Conservation (phyloP, 2,329 filamentous ascomycete species). For the Paracorniculantispora psalliotae region DNA sequence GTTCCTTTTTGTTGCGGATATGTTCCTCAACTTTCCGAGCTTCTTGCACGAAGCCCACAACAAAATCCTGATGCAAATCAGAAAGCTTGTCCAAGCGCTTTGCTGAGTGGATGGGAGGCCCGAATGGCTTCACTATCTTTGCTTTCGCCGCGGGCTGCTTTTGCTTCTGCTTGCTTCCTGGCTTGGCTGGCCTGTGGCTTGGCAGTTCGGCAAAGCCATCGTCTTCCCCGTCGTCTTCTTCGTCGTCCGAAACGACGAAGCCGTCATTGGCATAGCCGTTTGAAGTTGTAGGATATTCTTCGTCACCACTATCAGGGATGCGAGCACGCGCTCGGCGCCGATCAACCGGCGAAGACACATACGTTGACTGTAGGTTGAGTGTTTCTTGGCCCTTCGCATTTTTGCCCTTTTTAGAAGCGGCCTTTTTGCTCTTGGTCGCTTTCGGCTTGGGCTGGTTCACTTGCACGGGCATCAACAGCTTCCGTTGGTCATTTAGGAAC, state of each 20-base stretch:
- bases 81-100: slow-evolving; percentile 48
- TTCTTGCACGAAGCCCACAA: slow-evolving; percentile 60
- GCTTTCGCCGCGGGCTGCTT: slow-evolving; percentile 1
- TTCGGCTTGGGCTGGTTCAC: slow-evolving; percentile 16
- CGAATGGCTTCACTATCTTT: slow-evolving; percentile 31
- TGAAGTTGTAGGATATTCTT: slow-evolving; percentile 34
- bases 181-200: slow-evolving; percentile 32
- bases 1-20: slow-evolving; percentile 53
- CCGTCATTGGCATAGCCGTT: slow-evolving; percentile 45
- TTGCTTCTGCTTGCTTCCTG: slow-evolving; percentile 21
- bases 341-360: slow-evolving; percentile 50
- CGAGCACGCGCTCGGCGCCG: slow-evolving; percentile 26
- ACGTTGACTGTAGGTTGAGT: slow-evolving; percentile 39
- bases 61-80: slow-evolving; percentile 56
- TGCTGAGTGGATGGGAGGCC: slow-evolving; percentile 56
- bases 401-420: slow-evolving; percentile 25
- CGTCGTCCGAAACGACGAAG: slow-evolving; percentile 43
- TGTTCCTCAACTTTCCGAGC: slow-evolving; percentile 57
- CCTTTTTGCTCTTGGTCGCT: slow-evolving; percentile 17
- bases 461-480: slow-evolving; percentile 41
- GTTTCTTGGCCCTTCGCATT: slow-evolving; percentile 28
- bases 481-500: slow-evolving; percentile 41
- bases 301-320: slow-evolving; percentile 26
- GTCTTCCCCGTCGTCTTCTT: slow-evolving; percentile 34
- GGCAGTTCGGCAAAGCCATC: slow-evolving; percentile 44